These are phyloP conservation scores for Imleria badia DNA, from an alignment of 768 basidiomycete genomes.

Conservation along the genomic window DNA sequence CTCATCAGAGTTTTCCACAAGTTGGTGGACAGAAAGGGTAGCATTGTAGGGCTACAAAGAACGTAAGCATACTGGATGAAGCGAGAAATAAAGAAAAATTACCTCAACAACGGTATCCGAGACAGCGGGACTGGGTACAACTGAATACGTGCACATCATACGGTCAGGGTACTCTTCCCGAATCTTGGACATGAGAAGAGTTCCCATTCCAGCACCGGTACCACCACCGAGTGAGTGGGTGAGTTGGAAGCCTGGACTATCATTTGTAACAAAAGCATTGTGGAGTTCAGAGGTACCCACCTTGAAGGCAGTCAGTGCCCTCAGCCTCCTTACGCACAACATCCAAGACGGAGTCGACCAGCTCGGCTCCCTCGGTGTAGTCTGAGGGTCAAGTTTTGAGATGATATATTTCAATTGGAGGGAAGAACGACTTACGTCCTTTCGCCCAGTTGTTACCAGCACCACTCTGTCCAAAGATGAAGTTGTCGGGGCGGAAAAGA, in stretches of 20 bases:
- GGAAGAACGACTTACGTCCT: conserved; percentile 71
- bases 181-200: conserved; percentile 97
- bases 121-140: conserved; percentile 95
- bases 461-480: conserved; percentile 96
- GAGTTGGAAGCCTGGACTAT: conserved; percentile 85
- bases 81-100: conserved; percentile 7
- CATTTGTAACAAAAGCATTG: conserved; percentile 2
- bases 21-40: conserved; percentile 95
- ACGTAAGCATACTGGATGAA: not conserved
- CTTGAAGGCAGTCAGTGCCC: conserved; percentile 95
- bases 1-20: conserved; percentile 99
- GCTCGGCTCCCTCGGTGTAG: conserved; percentile 96
- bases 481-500: conserved; percentile 98
- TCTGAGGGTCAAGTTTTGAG: conserved; percentile 29
- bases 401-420: fast-evolving
- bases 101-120: conserved; percentile 99
- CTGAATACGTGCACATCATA: conserved; percentile 99
- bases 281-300: conserved; percentile 41
- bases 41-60: conserved; percentile 88
- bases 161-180: conserved; percentile 98
- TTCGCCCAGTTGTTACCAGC: conserved; percentile 99
- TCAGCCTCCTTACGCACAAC: conserved; percentile 99
- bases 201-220: conserved; percentile 99
- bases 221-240: conserved; percentile 99
- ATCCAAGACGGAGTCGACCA: conserved; percentile 96